Base-by-base conservation (phyloP, 2,329 filamentous ascomycete genomes). In the Cordyceps farinosa region DNA sequence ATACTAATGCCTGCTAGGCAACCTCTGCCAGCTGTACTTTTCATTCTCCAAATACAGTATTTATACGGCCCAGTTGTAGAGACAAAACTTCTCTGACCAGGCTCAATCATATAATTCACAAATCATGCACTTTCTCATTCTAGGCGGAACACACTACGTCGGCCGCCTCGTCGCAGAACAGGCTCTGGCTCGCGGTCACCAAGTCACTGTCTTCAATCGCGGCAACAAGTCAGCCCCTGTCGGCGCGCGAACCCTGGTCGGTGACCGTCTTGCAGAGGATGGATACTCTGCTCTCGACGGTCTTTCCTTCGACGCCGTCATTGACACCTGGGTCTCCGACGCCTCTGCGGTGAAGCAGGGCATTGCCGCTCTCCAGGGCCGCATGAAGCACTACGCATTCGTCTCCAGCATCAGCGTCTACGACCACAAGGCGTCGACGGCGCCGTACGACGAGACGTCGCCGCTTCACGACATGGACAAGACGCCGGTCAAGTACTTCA, bases 121-220 rank as follows among this genome's bases (percentile, higher is more conserved):
- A 36, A 47, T 22, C 30, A 68, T 68, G 67, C 61, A 65, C 27
- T n/a, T 68, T 8, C 66, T 68, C 52, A 56, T 68, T 54, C 64
- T 68, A 9, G 67, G 66, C 17, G 67, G 65, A 51, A 68, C 67
- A 11, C 50, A 61, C 10, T 69, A 67, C 50, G 63, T 67, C 22
- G 66, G 68, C 29, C 65, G 62, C 3, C 42, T 58, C 17, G 56
- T 52, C 17, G 67, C 64, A 27, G 38, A 63, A 5, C 62, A 67
- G 32, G 66, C 68, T 30, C 13, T 68, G 1, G 36, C 66, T 11
- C 59, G 65, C 5, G 67, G 65, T 27, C 60, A 64, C 50, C 36
- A 64, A 47, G 62, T 64, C 30, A 61, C 62, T 3, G 60, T 66
- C 15, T 65, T 68, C 30, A 69, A 67, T 45, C 64, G 67, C 15